Conservation (phyloP, 192 early-diverging fungal genomes). For the Coemansia sp. region DNA sequence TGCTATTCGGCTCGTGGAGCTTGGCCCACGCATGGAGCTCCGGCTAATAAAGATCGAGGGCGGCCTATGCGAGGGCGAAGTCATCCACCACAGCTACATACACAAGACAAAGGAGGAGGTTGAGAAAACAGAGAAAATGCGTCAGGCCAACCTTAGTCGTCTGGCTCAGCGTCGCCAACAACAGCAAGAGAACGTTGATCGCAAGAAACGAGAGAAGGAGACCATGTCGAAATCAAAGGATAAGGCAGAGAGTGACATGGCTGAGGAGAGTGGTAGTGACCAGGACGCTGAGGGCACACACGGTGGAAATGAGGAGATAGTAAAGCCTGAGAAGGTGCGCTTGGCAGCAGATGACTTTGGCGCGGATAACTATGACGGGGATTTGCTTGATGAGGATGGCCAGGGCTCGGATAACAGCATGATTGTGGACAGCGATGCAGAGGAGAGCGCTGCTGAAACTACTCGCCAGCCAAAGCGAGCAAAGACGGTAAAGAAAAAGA, state of each 20-base stretch:
- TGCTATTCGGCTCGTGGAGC: constrained; percentile 81
- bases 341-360: constrained; percentile 40
- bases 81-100: constrained; percentile 85
- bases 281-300: too few species aligned
- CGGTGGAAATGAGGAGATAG: constrained; percentile 15
- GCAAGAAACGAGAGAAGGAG: constrained; percentile 63
- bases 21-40: constrained; percentile 90
- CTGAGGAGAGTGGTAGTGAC: neutral
- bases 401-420: constrained; percentile 2
- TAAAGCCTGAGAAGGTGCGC: constrained; percentile 50
- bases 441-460: constrained; percentile 22
- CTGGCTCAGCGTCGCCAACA: constrained; percentile 70
- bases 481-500: constrained; percentile 15
- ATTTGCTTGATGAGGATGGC: constrained; percentile 9
- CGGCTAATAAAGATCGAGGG: constrained; percentile 83
- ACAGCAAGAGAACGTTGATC: constrained; percentile 82
- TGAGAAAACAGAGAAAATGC: constrained; percentile 59
- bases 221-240: constrained; percentile 28
- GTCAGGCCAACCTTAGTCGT: constrained; percentile 61
- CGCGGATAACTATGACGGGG: constrained; percentile 34
- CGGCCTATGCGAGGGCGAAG: constrained; percentile 87
- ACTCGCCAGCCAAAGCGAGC: constrained; percentile 11
- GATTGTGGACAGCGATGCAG: constrained; percentile 16
- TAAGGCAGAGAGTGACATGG: constrained; percentile 39
- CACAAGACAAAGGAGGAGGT: constrained; percentile 74